Evolutionary conservation across 805 yeast species (phyloP).

Genomic region (Diddensiella transvaalensis): DNA sequence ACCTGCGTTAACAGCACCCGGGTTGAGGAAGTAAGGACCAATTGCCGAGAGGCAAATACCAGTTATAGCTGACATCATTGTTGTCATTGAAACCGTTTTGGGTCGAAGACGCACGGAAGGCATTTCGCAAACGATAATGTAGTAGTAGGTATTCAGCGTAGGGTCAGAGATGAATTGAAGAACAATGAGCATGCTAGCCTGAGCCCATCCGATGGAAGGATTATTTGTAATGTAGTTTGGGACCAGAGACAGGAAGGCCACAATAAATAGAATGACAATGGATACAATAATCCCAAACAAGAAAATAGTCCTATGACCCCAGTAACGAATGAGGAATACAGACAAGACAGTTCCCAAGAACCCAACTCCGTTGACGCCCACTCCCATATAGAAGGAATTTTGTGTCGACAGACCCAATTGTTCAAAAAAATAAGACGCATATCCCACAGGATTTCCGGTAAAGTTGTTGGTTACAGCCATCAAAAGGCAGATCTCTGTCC

Average conservation of each 20-base stretch:
- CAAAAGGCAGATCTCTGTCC: conserved; percentile 38
- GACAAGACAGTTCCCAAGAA: conserved; percentile 30
- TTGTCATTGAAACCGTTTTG: conserved; percentile 41
- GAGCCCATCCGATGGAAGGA: conserved; percentile 25
- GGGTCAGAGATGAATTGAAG: conserved; percentile 43
- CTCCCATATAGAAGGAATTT: conserved; percentile 42
- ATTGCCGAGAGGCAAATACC: conserved; percentile 30
- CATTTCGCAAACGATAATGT: conserved; percentile 39
- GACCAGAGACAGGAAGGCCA: conserved; percentile 18
- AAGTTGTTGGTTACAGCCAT: conserved; percentile 37
- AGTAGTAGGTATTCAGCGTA: conserved; percentile 32
- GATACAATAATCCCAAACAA: conserved; percentile 14
- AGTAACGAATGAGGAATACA: conserved; percentile 16
- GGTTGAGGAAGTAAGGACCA: conserved; percentile 45
- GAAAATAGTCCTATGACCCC: conserved; percentile 23
- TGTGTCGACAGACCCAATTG: conserved; percentile 35
- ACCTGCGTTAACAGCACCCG: conserved; percentile 41
- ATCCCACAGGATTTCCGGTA: conserved; percentile 36
- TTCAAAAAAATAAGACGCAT: conserved; percentile 43
- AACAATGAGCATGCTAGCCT: conserved; percentile 45
- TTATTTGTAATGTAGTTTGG: conserved; percentile 7
- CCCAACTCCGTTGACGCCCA: conserved; percentile 12
- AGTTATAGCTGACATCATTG: conserved; percentile 27
- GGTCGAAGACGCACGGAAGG: conserved; percentile 40
- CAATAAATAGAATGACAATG: conserved; percentile 12